phyloP scores from a whole-genome alignment of 768 basidiomycete genomes.

The Tulasnella sp. region DNA sequence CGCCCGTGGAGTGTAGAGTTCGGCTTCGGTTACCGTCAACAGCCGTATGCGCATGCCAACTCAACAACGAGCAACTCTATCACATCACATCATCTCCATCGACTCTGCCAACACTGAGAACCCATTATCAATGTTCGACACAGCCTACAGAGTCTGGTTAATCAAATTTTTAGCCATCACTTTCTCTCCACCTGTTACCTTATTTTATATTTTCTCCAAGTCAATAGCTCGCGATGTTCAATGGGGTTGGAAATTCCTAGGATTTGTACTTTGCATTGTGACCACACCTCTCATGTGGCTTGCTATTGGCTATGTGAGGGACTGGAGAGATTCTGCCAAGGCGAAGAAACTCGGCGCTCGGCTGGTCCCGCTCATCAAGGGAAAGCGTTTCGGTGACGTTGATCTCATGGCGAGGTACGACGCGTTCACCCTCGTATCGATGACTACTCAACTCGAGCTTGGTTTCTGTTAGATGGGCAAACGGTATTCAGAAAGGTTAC shows the following conservation, averaged over 20 bases:
- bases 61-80: no score
- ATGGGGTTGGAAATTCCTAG: not conserved
- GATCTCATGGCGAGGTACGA: conserved; percentile 7
- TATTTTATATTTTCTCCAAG: not conserved
- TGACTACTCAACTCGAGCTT: not conserved
- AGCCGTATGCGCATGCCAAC: no score
- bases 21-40: no score
- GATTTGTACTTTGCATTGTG: not conserved
- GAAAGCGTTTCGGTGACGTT: conserved; percentile 2
- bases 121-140: conserved; percentile 12
- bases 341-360: conserved; percentile 2
- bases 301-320: conserved; percentile 3
- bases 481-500: conserved; percentile 4
- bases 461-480: not conserved
- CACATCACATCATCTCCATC: no score
- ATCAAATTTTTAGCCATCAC: not conserved
- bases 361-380: not conserved
- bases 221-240: not conserved
- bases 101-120: no score
- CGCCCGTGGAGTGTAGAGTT: no score
- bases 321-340: not conserved
- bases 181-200: not conserved
- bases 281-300: not conserved
- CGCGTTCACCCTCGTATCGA: no score
- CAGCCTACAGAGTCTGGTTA: conserved; percentile 1